Evolutionary conservation across 2,329 filamentous ascomycete species (phyloP).

Genomic region (Westerdykella aurantiaca): DNA sequence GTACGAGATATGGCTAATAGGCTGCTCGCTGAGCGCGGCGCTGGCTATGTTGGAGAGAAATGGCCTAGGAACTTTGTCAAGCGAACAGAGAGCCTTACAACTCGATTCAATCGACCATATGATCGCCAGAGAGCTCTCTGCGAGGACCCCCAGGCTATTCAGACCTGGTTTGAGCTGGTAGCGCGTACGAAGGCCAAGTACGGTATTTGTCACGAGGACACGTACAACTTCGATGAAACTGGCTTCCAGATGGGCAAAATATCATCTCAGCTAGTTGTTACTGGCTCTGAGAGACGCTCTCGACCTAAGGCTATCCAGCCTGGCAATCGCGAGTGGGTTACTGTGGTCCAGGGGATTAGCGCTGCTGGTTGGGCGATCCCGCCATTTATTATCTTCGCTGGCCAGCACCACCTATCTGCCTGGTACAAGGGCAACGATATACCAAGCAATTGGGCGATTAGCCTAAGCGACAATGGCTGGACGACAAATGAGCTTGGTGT

Average conservation of each 20-base stretch:
- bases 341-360: constrained; percentile 1
- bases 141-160: constrained; percentile 3
- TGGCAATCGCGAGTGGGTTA: constrained; percentile 7
- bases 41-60: constrained; percentile 1
- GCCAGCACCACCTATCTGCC: constrained; percentile 6
- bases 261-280: constrained; percentile 1
- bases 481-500: constrained; percentile 32
- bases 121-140: not conserved
- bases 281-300: constrained; percentile 4
- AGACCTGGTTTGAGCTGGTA: constrained; percentile 2
- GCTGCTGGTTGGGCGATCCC: not conserved
- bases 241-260: constrained; percentile 13
- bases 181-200: constrained; percentile 3
- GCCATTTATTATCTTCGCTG: constrained; percentile 6
- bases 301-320: constrained; percentile 3
- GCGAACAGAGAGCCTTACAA: too few species aligned
- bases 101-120: constrained; percentile 2
- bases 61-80: too few species aligned
- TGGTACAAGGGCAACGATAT: constrained; percentile 2
- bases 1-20: constrained; percentile 9
- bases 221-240: constrained; percentile 15
- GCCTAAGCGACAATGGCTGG: constrained; percentile 29
- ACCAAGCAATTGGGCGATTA: constrained; percentile 20
- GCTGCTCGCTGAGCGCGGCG: constrained; percentile 3
- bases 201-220: constrained; percentile 7